These are phyloP conservation scores for Rubia tinctorum DNA, from an alignment of 305 asterid genomes.

Conservation along the genomic window DNA sequence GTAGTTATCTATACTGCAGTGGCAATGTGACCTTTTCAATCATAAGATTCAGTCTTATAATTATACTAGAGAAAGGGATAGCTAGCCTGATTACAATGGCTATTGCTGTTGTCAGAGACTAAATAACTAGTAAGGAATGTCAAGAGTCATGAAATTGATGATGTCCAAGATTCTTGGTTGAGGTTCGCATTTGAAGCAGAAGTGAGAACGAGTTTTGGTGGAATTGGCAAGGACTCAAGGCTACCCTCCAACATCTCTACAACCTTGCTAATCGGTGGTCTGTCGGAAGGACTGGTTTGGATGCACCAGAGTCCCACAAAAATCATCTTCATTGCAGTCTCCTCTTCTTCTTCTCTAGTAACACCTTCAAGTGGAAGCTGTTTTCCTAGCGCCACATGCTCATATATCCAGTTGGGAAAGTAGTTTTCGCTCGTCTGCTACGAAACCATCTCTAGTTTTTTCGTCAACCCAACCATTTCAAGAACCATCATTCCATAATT, in stretches of 20 bases:
- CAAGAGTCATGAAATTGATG: too few species aligned
- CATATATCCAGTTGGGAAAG: slow-evolving; percentile 48
- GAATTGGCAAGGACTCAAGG: slow-evolving; percentile 26
- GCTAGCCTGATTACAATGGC: too few species aligned
- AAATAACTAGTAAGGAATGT: too few species aligned
- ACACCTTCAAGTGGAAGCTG: slow-evolving; percentile 20
- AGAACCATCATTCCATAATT: slow-evolving; percentile 70
- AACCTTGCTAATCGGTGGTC: slow-evolving; percentile 31
- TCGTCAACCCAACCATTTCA: slow-evolving; percentile 48
- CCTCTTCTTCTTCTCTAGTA: slow-evolving; percentile 31
- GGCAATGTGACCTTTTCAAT: not conserved
- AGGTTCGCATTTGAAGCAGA: slow-evolving; percentile 1
- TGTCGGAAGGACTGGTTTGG: slow-evolving; percentile 27
- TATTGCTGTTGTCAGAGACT: too few species aligned
- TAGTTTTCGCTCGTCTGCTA: slow-evolving; percentile 34
- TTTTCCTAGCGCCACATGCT: slow-evolving; percentile 29
- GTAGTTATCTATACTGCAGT: not conserved
- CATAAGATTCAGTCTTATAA: not conserved
- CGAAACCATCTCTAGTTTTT: slow-evolving; percentile 9
- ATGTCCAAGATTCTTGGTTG: not conserved
- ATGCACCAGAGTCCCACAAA: slow-evolving; percentile 41
- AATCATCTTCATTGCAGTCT: slow-evolving; percentile 31
- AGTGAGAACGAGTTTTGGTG: slow-evolving; percentile 31
- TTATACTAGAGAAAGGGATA: too few species aligned
- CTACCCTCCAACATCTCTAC: slow-evolving; percentile 43